These are phyloP conservation scores for Pseudopyricularia javanii DNA, from an alignment of 2,329 filamentous ascomycete genomes.

Conservation along the genomic window DNA sequence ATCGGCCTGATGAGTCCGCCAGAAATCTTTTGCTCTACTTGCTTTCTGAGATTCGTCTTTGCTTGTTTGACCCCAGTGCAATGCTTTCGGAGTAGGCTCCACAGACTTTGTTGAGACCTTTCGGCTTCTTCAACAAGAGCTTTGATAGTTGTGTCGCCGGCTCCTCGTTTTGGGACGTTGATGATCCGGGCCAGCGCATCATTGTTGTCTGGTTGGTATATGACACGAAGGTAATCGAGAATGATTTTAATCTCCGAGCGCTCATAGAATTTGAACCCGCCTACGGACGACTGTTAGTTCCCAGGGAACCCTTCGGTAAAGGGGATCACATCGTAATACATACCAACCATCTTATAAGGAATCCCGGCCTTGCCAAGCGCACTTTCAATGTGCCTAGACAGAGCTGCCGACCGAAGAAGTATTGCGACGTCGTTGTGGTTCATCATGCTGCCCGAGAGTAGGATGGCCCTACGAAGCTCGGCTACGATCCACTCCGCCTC, in stretches of 20 bases:
- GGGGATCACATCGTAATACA: constrained; percentile 9
- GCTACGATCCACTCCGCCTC: constrained; percentile 85
- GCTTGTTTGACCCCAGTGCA: constrained; percentile 35
- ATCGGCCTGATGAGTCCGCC: constrained; percentile 33
- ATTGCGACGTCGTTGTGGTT: constrained; percentile 71
- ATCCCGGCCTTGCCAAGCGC: constrained; percentile 71
- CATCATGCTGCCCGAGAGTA: constrained; percentile 63
- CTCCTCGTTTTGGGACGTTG: constrained; percentile 68
- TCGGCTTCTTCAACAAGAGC: constrained; percentile 67
- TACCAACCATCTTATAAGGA: constrained; percentile 81
- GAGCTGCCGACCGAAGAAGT: constrained; percentile 67
- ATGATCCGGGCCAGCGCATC: constrained; percentile 75
- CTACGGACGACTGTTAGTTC: constrained; percentile 11
- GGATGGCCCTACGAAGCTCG: constrained; percentile 61
- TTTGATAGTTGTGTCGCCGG: constrained; percentile 71
- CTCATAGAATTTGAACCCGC: constrained; percentile 82
- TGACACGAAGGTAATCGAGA: constrained; percentile 76
- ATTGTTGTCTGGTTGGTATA: constrained; percentile 76
- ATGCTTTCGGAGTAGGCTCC: constrained; percentile 54
- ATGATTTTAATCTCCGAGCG: constrained; percentile 77
- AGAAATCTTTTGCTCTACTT: constrained; percentile 39
- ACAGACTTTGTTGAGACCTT: constrained; percentile 54
- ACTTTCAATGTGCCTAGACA: constrained; percentile 79
- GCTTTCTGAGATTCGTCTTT: constrained; percentile 34
- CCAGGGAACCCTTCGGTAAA: no score